These are phyloP conservation scores for Metschnikowia peoriensis DNA, from an alignment of 805 yeast genomes.

Conservation along the genomic window DNA sequence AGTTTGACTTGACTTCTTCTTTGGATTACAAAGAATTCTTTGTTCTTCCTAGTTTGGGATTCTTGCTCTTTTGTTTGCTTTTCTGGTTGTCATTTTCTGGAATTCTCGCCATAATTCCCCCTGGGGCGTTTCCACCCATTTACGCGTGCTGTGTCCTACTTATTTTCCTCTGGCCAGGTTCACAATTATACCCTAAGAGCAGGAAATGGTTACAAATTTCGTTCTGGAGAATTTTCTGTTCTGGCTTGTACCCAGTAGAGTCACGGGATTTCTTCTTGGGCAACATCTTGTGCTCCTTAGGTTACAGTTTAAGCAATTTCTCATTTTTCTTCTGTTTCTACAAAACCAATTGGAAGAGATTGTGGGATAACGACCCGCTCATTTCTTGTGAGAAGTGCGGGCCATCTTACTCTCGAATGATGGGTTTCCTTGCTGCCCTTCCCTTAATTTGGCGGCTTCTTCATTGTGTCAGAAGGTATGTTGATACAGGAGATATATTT, in stretches of 20 bases:
- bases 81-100: constrained; percentile 75
- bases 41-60: constrained; percentile 58
- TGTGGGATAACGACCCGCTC: constrained; percentile 35
- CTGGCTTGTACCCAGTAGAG: constrained; percentile 93
- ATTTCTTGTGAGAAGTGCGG: constrained; percentile 54
- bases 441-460: constrained; percentile 90
- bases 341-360: constrained; percentile 64
- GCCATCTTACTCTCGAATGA: constrained; percentile 64
- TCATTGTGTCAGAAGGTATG: constrained; percentile 88
- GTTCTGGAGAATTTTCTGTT: constrained; percentile 64
- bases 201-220: constrained; percentile 78
- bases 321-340: constrained; percentile 86
- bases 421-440: constrained; percentile 82
- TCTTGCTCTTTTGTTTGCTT: constrained; percentile 56
- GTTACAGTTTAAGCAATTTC: constrained; percentile 82
- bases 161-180: constrained; percentile 60
- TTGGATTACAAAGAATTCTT: constrained; percentile 65
- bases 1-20: constrained; percentile 68
- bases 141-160: constrained; percentile 54
- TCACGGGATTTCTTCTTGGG: constrained; percentile 93
- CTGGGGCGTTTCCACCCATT: constrained; percentile 77
- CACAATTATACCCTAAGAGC: constrained; percentile 53
- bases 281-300: constrained; percentile 83
- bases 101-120: constrained; percentile 65
- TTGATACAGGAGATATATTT: constrained; percentile 92